These are phyloP conservation scores for Thalassiosira livingstoniorum DNA, from an alignment of 352 stramenopile genomes.

Conservation along the genomic window DNA sequence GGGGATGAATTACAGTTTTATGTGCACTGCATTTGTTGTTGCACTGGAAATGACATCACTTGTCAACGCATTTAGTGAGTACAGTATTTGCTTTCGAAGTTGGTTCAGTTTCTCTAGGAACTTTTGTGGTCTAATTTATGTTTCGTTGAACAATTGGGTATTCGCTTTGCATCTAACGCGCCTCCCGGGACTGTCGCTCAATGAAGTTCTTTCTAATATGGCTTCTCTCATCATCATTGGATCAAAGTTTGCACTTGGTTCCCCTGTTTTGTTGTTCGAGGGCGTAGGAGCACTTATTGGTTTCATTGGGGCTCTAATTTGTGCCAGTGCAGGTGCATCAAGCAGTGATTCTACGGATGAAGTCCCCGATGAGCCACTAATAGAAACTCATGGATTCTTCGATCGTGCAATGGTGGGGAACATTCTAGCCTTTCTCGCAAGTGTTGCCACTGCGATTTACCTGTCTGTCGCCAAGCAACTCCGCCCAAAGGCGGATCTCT, in stretches of 20 bases:
- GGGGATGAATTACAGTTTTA: constrained; percentile 55
- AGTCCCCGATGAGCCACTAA: too few relatives aligned
- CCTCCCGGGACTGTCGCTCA: too few relatives aligned
- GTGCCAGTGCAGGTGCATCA: constrained; percentile 29
- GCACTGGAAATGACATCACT: constrained; percentile 51
- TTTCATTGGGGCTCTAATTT: constrained; percentile 57
- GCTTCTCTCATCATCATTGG: constrained; percentile 56
- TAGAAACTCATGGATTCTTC: neutral
- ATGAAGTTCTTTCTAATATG: constrained; percentile 46
- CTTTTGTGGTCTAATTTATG: neutral
- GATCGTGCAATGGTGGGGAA: constrained; percentile 42
- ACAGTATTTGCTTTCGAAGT: neutral
- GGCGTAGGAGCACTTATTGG: constrained; percentile 39
- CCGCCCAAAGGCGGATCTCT: constrained; percentile 38
- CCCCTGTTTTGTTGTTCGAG: constrained; percentile 47
- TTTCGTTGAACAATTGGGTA: neutral
- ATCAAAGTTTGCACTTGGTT: constrained; percentile 31
- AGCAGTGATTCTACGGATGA: constrained; percentile 7
- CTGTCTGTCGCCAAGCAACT: constrained; percentile 51
- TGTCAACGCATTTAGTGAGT: constrained; percentile 51
- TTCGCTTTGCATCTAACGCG: constrained; percentile 4
- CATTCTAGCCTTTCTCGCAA: constrained; percentile 48
- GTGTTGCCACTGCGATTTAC: constrained; percentile 35
- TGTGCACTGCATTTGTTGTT: constrained; percentile 49
- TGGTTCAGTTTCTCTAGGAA: constrained; percentile 9